Evolutionary conservation across 1,284 basidiomycete genomes (phyloP).

Genomic region (Moesziomyces parantarcticus): DNA sequence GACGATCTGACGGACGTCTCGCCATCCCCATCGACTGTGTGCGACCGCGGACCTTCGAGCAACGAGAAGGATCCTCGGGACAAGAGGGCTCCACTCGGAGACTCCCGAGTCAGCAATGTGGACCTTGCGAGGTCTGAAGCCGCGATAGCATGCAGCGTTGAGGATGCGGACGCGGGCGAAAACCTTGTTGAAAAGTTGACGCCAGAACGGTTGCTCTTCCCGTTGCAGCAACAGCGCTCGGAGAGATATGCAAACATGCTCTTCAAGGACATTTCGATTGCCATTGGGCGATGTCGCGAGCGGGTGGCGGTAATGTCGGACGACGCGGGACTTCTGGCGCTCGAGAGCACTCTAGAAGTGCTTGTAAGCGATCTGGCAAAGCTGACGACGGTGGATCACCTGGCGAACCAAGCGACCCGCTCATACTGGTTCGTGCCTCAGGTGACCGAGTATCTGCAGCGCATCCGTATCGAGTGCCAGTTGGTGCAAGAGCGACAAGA

Average conservation of each 20-base stretch:
- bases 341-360: background rate
- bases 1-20: too few species aligned
- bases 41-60: too few species aligned
- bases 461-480: constrained; percentile 7
- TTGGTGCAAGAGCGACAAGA: constrained; percentile 1
- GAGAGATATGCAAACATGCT: constrained; percentile 1
- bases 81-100: too few species aligned
- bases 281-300: constrained; percentile 5
- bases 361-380: constrained; percentile 5
- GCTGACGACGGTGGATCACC: background rate
- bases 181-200: too few species aligned
- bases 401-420: background rate
- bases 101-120: too few species aligned
- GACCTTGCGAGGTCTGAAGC: too few species aligned
- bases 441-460: constrained; percentile 9
- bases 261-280: constrained; percentile 4
- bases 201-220: too few species aligned
- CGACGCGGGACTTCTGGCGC: background rate
- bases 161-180: too few species aligned
- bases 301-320: background rate
- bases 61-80: too few species aligned
- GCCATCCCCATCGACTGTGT: too few species aligned
- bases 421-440: constrained; percentile 7
- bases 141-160: too few species aligned
- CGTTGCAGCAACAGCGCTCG: background rate